Conservation (phyloP, 805 yeast species). For the Teunomyces pallodes region DNA sequence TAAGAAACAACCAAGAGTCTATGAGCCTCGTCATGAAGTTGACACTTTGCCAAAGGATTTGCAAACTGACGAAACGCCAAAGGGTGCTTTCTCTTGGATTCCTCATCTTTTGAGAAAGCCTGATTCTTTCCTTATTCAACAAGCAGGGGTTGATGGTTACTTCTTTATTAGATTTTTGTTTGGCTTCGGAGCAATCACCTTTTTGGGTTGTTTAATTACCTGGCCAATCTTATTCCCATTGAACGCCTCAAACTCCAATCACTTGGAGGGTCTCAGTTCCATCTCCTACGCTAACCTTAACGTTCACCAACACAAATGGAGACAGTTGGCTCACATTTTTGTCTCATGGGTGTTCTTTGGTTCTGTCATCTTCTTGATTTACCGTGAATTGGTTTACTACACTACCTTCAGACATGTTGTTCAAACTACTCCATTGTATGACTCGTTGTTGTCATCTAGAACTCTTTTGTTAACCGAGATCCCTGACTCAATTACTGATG, state of each 20-base stretch:
- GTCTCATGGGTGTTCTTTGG: constrained; percentile 75
- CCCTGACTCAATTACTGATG: constrained; percentile 47
- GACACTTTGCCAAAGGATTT: constrained; percentile 46
- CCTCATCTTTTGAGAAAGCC: constrained; percentile 50
- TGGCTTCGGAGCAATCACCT: constrained; percentile 50
- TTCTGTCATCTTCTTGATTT: constrained; percentile 59
- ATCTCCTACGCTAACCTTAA: constrained; percentile 62
- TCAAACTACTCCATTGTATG: constrained; percentile 71
- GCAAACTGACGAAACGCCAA: constrained; percentile 42
- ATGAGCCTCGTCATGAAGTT: constrained; percentile 50
- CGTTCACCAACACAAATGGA: constrained; percentile 44
- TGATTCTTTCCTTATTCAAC: constrained; percentile 62
- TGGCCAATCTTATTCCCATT: constrained; percentile 75
- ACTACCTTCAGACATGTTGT: constrained; percentile 68
- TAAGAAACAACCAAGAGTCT: constrained; percentile 45
- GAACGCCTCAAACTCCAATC: constrained; percentile 66
- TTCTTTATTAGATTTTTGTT: constrained; percentile 66
- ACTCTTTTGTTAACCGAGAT: constrained; percentile 73
- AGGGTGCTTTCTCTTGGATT: constrained; percentile 56
- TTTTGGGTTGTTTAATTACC: constrained; percentile 51
- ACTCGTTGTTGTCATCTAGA: constrained; percentile 65
- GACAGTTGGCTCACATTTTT: constrained; percentile 73
- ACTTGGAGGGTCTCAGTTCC: constrained; percentile 57
- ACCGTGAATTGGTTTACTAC: constrained; percentile 72
- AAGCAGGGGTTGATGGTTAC: constrained; percentile 74